These are phyloP conservation scores for Phylloporus scabripes DNA, from an alignment of 768 basidiomycete species.

Conservation along the genomic window DNA sequence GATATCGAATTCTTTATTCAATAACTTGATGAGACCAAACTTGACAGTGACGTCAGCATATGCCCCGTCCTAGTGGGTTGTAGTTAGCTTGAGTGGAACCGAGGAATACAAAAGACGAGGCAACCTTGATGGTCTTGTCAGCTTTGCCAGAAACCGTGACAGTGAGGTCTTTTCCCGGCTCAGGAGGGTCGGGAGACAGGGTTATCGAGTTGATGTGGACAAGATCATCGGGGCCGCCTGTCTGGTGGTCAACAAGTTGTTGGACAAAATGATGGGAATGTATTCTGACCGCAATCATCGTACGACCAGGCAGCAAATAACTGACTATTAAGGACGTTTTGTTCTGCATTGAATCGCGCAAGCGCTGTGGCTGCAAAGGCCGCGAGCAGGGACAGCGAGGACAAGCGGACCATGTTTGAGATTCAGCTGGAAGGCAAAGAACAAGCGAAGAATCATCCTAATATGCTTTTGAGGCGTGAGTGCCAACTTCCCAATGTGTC, in stretches of 20 bases:
- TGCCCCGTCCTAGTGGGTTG: slow-evolving; percentile 76
- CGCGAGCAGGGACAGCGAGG: slow-evolving; percentile 25
- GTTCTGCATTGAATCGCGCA: slow-evolving; percentile 22
- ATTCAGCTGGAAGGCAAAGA: slow-evolving; percentile 3
- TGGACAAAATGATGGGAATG: background rate
- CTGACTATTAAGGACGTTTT: slow-evolving; percentile 31
- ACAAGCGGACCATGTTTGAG: slow-evolving; percentile 28
- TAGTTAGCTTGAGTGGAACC: slow-evolving; percentile 7
- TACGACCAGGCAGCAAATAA: slow-evolving; percentile 57
- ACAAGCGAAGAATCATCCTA: slow-evolving; percentile 19
- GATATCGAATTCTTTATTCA: slow-evolving; percentile 78
- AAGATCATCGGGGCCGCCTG: slow-evolving; percentile 43
- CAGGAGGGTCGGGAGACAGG: slow-evolving; percentile 82
- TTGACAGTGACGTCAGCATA: slow-evolving; percentile 89
- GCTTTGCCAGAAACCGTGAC: slow-evolving; percentile 69
- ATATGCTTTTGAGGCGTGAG: slow-evolving; percentile 16
- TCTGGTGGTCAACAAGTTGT: slow-evolving; percentile 2
- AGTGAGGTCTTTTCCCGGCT: slow-evolving; percentile 84
- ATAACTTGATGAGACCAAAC: slow-evolving; percentile 87
- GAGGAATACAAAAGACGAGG: background rate
- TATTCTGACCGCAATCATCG: slow-evolving; percentile 63
- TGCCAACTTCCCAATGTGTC: slow-evolving; percentile 7
- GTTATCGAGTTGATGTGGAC: slow-evolving; percentile 66
- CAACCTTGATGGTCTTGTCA: slow-evolving; percentile 59
- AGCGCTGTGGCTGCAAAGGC: slow-evolving; percentile 21